A percentile compares a stretch with the other conserved stretches of the same genome.
phyloP scores from a whole-genome alignment of 805 yeast genomes.

The Yamadazyma philogaea region DNA sequence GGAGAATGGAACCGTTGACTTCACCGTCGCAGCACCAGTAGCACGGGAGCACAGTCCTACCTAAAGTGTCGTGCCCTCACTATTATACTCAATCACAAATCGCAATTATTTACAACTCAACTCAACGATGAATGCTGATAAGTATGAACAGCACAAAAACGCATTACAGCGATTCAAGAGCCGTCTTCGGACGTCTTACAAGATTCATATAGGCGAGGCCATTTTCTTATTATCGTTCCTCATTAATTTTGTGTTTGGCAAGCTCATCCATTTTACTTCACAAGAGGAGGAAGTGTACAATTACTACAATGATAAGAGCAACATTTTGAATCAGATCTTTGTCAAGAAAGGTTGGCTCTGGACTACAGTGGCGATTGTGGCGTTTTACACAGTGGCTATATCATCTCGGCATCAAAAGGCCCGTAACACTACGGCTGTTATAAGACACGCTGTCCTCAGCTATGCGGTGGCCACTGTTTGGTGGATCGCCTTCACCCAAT shows the following conservation, averaged over 20 bases:
- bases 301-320: constrained; percentile 60
- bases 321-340: constrained; percentile 66
- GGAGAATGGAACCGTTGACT: neutral
- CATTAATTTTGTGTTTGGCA: constrained; percentile 48
- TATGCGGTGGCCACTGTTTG: constrained; percentile 60
- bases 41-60: neutral
- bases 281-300: constrained; percentile 46
- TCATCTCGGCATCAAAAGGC: constrained; percentile 11
- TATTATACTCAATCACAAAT: neutral
- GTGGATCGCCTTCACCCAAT: constrained; percentile 88
- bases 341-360: constrained; percentile 94
- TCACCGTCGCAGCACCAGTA: neutral
- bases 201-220: constrained; percentile 23
- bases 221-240: constrained; percentile 31
- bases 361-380: constrained; percentile 48
- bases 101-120: neutral
- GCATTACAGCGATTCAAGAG: neutral
- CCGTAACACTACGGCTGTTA: constrained; percentile 6
- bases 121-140: constrained; percentile 11
- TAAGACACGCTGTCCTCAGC: constrained; percentile 30
- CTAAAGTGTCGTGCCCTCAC: neutral
- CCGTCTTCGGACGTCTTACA: constrained; percentile 4
- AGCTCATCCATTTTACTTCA: constrained; percentile 43
- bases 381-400: constrained; percentile 23
- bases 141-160: constrained; percentile 12